These are phyloP conservation scores for Boletus rex-veris DNA, from an alignment of 768 basidiomycete genomes.

Conservation along the genomic window DNA sequence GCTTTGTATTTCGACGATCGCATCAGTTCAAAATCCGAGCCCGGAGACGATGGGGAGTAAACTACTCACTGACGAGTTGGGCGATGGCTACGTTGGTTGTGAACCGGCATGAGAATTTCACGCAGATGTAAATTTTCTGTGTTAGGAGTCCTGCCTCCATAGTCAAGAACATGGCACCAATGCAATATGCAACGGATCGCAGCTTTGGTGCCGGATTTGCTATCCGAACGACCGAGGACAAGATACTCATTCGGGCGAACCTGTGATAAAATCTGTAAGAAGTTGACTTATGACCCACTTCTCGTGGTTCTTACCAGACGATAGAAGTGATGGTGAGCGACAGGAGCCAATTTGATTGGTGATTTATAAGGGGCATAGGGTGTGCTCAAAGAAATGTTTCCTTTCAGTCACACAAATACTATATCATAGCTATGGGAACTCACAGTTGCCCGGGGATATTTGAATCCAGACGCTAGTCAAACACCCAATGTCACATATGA, in stretches of 20 bases:
- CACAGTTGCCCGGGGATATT: neutral
- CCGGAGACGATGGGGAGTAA: neutral
- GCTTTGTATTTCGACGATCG: conserved; percentile 8
- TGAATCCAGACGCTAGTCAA: conserved; percentile 20
- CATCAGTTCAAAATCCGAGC: neutral
- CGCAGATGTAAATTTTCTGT: conserved; percentile 20
- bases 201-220: conserved; percentile 8
- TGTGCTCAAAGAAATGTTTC: neutral
- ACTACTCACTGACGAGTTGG: conserved; percentile 25
- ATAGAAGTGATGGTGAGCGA: conserved; percentile 17
- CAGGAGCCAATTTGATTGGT: conserved; percentile 14
- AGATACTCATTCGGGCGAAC: conserved; percentile 28
- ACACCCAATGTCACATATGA: conserved; percentile 20
- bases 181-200: conserved; percentile 14
- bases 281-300: neutral
- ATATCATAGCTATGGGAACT: neutral
- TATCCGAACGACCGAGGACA: conserved; percentile 25
- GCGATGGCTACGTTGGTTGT: conserved; percentile 10
- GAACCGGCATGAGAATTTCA: neutral
- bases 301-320: conserved; percentile 18
- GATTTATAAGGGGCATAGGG: neutral
- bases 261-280: conserved; percentile 3
- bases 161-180: conserved; percentile 14
- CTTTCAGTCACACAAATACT: neutral
- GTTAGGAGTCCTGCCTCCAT: conserved; percentile 14